Evolutionary conservation across 306 rosid species (phyloP), one percentile per base, ranked within the genome.

Genomic region (Glycine tomentella): DNA sequence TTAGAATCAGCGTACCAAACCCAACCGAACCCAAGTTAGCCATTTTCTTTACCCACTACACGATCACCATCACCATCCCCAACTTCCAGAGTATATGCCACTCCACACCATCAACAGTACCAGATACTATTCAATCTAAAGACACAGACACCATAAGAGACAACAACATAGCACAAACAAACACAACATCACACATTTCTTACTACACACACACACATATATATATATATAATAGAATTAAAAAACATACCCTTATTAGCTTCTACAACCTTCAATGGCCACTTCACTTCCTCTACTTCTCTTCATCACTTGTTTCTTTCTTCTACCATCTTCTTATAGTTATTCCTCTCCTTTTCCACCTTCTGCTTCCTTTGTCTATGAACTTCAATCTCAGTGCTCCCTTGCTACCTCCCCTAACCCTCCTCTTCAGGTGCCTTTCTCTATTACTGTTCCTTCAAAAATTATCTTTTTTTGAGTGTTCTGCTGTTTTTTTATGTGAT

Each of bases 371-470:
- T 91, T 91, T 74, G 76, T 86, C 14, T 73, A 67, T 57, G 63
- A 58, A 17, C 83, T 91, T 83, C 89, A 88, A 85, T 93, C 93
- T 75, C 98, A 89, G 77, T 93, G 93, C 81, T 88, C 93, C 14
- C 66, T 62, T 36, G 67, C 80, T 77, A 53, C 81, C 81, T 74
- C 85, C n/a, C n/a, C n/a, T n/a, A n/a, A n/a, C n/a, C n/a, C n/a
- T n/a, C n/a, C n/a, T n/a, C n/a, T n/a, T n/a, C n/a, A n/a, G n/a
- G n/a, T n/a, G n/a, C n/a, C n/a, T n/a, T n/a, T n/a, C n/a, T n/a
- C n/a, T n/a, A n/a, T n/a, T n/a, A n/a, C n/a, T n/a, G n/a, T n/a
- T n/a, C n/a, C n/a, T n/a, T n/a, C n/a, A n/a, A n/a, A n/a, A n/a
- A n/a, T n/a, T n/a, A n/a, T n/a, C n/a, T n/a, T n/a, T n/a, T n/a